Base-by-base conservation (phyloP, 108 stramenopile species). In the Nannochloropsis salina region DNA sequence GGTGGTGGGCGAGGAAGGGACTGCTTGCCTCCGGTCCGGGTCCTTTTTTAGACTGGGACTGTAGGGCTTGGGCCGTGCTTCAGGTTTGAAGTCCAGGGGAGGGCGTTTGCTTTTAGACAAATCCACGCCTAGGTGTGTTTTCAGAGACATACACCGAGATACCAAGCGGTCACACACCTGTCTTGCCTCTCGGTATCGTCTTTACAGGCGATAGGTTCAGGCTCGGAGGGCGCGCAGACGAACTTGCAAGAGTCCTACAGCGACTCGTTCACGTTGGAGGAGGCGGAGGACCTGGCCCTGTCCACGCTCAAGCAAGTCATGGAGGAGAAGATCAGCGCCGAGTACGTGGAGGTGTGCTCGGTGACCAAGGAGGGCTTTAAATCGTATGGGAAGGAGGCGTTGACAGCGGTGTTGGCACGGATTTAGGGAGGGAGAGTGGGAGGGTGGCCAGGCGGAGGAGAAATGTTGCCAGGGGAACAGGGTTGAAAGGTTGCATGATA, bases 241-340 rank as follows among this genome's bases (percentile, higher is more conserved):
- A 96, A 95, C 83, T 83, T 99, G 43, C 92, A 94, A 89, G 99
- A 99, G 91, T 93, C 92, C 83, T 99, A 97, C 89, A 94, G 93
- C 80, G 95, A 96, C 84, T 91, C 91, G 45, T 93, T 99, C 93
- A 96, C 98, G 3, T 87, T 98, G 87, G 92, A 93, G 81, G 98
- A 99, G 86, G 99, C 98, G 9, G 96, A 97, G 90, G 92, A 94
- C 20, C 90, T 98, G 85, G 96, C 96, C 1, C 87, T 98, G 84
- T 91, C 87, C 79, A 96, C 96, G 9, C 92, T 99, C 87, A 97
- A 97, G 91, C 96, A 97, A 92, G 98, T 98, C 80, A 99, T 99
- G 99, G 99, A 99, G 92, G 99, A 98, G 90, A 97, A 97, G 92
- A 95, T 99, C 86, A 95, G 92, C 6, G 93, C 91, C 42, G 96